These are phyloP conservation scores for Thermomucor indicae-seudaticae DNA, from an alignment of 371 early-diverging fungal species.

Conservation along the genomic window DNA sequence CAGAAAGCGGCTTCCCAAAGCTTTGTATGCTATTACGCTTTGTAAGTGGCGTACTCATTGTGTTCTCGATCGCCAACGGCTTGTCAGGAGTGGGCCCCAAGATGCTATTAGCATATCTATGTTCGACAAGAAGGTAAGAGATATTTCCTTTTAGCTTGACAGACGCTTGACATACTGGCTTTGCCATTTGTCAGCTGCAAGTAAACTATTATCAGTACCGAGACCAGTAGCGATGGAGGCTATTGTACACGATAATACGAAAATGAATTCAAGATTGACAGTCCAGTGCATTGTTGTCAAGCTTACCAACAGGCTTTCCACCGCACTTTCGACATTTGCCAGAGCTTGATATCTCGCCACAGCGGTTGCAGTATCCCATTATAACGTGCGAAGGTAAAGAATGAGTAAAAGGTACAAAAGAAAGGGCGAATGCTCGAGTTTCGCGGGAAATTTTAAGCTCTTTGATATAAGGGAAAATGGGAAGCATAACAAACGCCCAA, in stretches of 20 bases:
- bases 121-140: background rate
- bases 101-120: constrained; percentile 41
- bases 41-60: constrained; percentile 15
- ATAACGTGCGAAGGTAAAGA: constrained; percentile 7
- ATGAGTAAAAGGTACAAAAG: constrained; percentile 1
- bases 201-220: constrained; percentile 21
- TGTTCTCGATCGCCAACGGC: constrained; percentile 6
- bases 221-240: constrained; percentile 44
- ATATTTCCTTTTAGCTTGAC: background rate
- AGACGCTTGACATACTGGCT: constrained; percentile 24
- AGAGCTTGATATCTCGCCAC: constrained; percentile 49
- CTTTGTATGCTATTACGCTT: constrained; percentile 20
- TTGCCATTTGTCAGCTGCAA: constrained; percentile 39
- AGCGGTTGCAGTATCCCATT: constrained; percentile 61
- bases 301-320: constrained; percentile 54
- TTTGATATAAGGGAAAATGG: background rate
- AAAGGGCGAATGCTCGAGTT: background rate
- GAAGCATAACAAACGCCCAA: background rate
- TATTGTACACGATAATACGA: constrained; percentile 4
- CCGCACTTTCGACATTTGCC: constrained; percentile 59
- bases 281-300: background rate
- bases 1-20: constrained; percentile 3
- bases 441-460: background rate
- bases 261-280: background rate
- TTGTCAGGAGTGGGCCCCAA: constrained; percentile 10